phyloP scores from a whole-genome alignment of 768 basidiomycete species.

The Russula foetens region DNA sequence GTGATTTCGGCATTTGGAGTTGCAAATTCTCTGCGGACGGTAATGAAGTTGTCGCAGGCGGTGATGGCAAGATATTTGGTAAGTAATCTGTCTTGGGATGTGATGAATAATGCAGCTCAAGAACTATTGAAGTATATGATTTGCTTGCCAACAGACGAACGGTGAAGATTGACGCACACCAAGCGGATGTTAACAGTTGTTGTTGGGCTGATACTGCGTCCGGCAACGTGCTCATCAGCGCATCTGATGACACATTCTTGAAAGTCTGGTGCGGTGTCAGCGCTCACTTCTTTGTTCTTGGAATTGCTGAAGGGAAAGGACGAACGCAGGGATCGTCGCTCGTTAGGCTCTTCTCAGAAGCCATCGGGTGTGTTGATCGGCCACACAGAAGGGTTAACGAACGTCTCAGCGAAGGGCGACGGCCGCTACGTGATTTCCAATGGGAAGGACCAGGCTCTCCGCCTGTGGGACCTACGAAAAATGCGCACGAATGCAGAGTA shows the following conservation, averaged over 20 bases:
- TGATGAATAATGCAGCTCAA: background rate
- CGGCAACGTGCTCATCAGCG: slow-evolving; percentile 91
- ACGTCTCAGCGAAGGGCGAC: slow-evolving; percentile 92
- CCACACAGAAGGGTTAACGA: slow-evolving; percentile 93
- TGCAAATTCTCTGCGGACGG: slow-evolving; percentile 96
- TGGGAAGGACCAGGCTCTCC: slow-evolving; percentile 89
- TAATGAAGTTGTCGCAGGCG: slow-evolving; percentile 91
- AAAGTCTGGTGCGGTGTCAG: slow-evolving; percentile 75
- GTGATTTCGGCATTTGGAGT: slow-evolving; percentile 74
- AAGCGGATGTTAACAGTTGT: slow-evolving; percentile 89
- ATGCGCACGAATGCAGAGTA: slow-evolving; percentile 75
- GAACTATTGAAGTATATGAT: slow-evolving; percentile 66
- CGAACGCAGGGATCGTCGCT: slow-evolving; percentile 41
- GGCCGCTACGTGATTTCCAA: slow-evolving; percentile 94
- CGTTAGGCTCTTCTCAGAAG: slow-evolving; percentile 42
- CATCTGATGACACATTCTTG: slow-evolving; percentile 88
- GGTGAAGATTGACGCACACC: slow-evolving; percentile 81
- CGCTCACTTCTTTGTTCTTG: background rate
- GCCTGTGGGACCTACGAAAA: slow-evolving; percentile 90
- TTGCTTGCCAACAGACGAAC: slow-evolving; percentile 69
- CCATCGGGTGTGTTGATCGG: slow-evolving; percentile 93
- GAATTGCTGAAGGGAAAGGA: background rate
- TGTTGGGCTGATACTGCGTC: slow-evolving; percentile 93
- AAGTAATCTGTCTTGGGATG: background rate
- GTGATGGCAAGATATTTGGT: slow-evolving; percentile 76